Evolutionary conservation across 1,139 yeast genomes (phyloP).

Genomic region (Candida tropicalis): DNA sequence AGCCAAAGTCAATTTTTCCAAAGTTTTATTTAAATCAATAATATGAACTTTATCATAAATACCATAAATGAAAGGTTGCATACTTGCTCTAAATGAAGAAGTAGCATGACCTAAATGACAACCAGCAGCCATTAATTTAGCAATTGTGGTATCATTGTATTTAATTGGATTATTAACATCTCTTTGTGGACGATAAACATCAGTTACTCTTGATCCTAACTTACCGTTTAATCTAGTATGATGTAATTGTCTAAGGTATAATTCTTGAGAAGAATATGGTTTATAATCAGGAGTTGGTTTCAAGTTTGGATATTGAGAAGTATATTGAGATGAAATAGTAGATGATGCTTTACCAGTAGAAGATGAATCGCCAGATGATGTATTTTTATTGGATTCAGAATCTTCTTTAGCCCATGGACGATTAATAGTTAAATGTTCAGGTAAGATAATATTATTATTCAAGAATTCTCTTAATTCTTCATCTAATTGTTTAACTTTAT

Average conservation of each 20-base stretch:
- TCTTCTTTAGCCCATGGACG: constrained; percentile 38
- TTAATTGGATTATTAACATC: constrained; percentile 63
- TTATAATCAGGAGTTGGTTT: constrained; percentile 48
- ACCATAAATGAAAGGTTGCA: constrained; percentile 87
- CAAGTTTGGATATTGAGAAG: constrained; percentile 40
- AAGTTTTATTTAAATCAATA: constrained; percentile 84
- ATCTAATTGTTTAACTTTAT: constrained; percentile 44
- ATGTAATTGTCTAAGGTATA: constrained; percentile 69
- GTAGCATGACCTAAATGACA: constrained; percentile 93
- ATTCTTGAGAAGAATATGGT: constrained; percentile 71
- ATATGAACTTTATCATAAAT: constrained; percentile 86
- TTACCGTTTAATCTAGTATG: constrained; percentile 48
- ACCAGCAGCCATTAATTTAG: constrained; percentile 84
- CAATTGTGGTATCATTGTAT: constrained; percentile 59
- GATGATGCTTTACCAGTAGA: constrained; percentile 18
- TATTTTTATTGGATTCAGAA: constrained; percentile 9
- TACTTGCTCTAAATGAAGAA: constrained; percentile 77
- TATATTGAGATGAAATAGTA: constrained; percentile 31
- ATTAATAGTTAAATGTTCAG: constrained; percentile 29
- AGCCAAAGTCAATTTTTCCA: constrained; percentile 75
- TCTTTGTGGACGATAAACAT: constrained; percentile 70
- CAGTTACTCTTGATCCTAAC: constrained; percentile 66
- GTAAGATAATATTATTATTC: constrained; percentile 37
- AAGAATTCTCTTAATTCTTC: constrained; percentile 47
- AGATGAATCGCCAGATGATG: constrained; percentile 1